phyloP scores from a whole-genome alignment of 768 basidiomycete species.

The Guyanaporus albipodus region DNA sequence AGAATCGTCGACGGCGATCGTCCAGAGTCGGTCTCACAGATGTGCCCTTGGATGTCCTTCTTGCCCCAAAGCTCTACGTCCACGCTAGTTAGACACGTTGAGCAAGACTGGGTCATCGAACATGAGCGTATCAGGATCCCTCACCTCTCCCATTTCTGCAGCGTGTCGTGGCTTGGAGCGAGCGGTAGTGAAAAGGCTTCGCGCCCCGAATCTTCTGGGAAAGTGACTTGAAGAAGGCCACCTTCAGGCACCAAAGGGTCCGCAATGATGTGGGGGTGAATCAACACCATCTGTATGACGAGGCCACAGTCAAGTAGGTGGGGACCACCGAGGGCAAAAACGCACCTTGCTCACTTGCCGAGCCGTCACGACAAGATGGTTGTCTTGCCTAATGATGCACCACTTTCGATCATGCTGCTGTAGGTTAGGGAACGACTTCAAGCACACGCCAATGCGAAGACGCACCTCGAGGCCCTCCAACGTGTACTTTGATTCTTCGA shows the following conservation, averaged over 20 bases:
- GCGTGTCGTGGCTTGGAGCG: constrained; percentile 44
- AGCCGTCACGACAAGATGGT: constrained; percentile 59
- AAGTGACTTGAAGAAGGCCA: constrained; percentile 50
- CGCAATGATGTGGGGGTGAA: constrained; percentile 50
- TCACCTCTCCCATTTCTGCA: constrained; percentile 57
- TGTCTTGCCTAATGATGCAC: constrained; percentile 59
- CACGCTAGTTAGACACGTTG: constrained; percentile 37
- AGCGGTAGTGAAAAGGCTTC: constrained; percentile 59
- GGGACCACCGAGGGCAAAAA: not conserved
- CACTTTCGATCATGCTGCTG: constrained; percentile 66
- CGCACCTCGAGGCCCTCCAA: constrained; percentile 63
- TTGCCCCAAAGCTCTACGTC: constrained; percentile 49
- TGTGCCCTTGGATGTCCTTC: constrained; percentile 58
- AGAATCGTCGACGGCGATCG: constrained; percentile 52
- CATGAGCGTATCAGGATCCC: constrained; percentile 14
- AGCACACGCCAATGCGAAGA: not conserved
- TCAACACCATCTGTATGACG: constrained; percentile 56
- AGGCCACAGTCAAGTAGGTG: not conserved
- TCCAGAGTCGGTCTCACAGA: constrained; percentile 45
- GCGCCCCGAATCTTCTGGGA: constrained; percentile 57
- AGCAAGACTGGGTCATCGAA: not conserved
- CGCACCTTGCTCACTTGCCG: constrained; percentile 57
- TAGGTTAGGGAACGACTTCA: not conserved
- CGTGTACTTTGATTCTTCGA: constrained; percentile 52
- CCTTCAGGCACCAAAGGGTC: constrained; percentile 44